These are phyloP conservation scores for Metschnikowia orientalis DNA, from an alignment of 805 yeast genomes.

Conservation along the genomic window DNA sequence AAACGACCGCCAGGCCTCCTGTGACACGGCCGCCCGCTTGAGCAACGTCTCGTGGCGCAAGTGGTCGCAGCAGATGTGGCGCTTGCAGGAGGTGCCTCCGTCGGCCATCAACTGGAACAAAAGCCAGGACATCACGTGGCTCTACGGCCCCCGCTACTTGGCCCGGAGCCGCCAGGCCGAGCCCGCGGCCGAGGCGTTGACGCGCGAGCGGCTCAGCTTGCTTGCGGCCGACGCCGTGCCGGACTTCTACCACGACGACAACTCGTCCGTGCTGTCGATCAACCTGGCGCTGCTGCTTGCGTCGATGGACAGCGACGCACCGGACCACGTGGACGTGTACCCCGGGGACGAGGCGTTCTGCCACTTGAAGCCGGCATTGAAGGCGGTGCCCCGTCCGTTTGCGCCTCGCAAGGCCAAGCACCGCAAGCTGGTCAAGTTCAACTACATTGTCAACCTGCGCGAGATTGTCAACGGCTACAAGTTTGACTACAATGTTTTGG, in stretches of 20 bases:
- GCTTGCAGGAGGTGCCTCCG: constrained; percentile 36
- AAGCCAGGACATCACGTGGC: constrained; percentile 50
- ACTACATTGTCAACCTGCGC: constrained; percentile 39
- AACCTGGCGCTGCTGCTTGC: constrained; percentile 7
- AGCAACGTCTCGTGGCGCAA: constrained; percentile 40
- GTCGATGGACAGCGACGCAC: constrained; percentile 11
- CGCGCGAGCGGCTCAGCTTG: constrained; percentile 7
- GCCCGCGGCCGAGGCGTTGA: constrained; percentile 3
- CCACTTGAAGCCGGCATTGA: constrained; percentile 21
- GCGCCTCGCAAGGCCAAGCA: constrained; percentile 8
- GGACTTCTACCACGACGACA: constrained; percentile 12
- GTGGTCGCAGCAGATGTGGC: constrained; percentile 27
- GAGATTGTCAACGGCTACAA: constrained; percentile 42
- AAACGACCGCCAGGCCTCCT: constrained; percentile 17
- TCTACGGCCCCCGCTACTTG: constrained; percentile 46
- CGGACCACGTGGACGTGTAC: constrained; percentile 9
- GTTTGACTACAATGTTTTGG: constrained; percentile 42
- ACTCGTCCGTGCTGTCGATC: constrained; percentile 10
- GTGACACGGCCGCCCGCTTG: constrained; percentile 23
- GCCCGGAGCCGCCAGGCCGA: constrained; percentile 1
- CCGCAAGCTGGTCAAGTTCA: constrained; percentile 37
- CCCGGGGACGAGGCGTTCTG: no score
- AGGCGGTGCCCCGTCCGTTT: constrained; percentile 7
- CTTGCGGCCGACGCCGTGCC: constrained; percentile 2
- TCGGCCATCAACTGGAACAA: constrained; percentile 50